phyloP scores from a whole-genome alignment of 805 yeast species.

The Candida nemodendra region DNA sequence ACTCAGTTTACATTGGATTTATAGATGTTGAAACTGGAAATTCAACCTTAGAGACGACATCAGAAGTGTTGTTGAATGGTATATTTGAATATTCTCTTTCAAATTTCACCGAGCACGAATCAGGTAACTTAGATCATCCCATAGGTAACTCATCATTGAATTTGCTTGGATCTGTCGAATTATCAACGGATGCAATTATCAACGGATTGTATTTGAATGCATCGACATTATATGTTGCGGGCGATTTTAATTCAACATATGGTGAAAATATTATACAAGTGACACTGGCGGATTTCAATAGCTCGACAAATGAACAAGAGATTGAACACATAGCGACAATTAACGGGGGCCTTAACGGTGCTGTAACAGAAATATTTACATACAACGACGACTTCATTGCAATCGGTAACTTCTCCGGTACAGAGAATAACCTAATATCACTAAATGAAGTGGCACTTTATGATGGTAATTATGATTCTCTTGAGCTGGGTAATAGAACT shows the following conservation, averaged over 20 bases:
- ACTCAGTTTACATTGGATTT: constrained; percentile 53
- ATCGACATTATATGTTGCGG: constrained; percentile 44
- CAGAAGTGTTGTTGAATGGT: constrained; percentile 56
- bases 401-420: constrained; percentile 38
- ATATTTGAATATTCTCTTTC: constrained; percentile 76
- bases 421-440: constrained; percentile 30
- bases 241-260: constrained; percentile 40
- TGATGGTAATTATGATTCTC: constrained; percentile 41
- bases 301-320: constrained; percentile 11
- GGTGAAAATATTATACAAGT: constrained; percentile 40
- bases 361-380: constrained; percentile 33
- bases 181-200: constrained; percentile 43
- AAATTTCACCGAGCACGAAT: constrained; percentile 49
- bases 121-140: constrained; percentile 23
- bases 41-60: constrained; percentile 26
- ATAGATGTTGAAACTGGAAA: constrained; percentile 43
- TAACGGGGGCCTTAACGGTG: constrained; percentile 41
- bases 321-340: constrained; percentile 10
- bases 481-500: constrained; percentile 24
- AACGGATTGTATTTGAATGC: constrained; percentile 33
- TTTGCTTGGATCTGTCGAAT: constrained; percentile 32
- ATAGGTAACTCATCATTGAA: constrained; percentile 52
- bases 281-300: constrained; percentile 24
- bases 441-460: constrained; percentile 24
- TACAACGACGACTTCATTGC: constrained; percentile 39